Base-by-base conservation (phyloP, 768 basidiomycete species). In the Leccinum truebloodii region DNA sequence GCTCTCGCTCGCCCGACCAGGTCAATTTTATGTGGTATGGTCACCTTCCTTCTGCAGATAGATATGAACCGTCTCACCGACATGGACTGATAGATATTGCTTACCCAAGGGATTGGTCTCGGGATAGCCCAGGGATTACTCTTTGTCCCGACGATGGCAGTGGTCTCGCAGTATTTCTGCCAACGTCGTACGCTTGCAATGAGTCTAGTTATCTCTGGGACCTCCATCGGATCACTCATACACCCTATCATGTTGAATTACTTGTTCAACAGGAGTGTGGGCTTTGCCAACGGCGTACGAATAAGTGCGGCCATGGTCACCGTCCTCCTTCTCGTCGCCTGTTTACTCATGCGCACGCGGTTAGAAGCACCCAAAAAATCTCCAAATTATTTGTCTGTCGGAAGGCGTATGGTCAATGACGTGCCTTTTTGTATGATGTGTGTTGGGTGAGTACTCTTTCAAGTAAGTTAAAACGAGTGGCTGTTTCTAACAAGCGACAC, bases 61-160 rank as follows among this genome's bases (percentile, higher is more conserved):
- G 9, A 5, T 24, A 13, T 22, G 6, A 30, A 9, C 41, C n/a
- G 18, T 37, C n/a, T 22, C 37, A 18, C 54, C 12, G 18, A 41
- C 24, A 6, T 52, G 13, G 8, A 41, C 26, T n/a, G 14, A 28
- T 52, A 81, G 79, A 72, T 85, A 10, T 80, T 85, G 64, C 71
- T 84, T 12, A 67, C 76, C 0, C 80, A 83, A 69, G 84, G 83
- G 0, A 44, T 84, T 6, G 77, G 76, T 0, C 64, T 76, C 16
- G 82, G 83, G 3, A 67, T 84, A 2, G 79, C 79, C 2, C 66
- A 73, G 14, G 84, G 84, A 8, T 51, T 84, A 35, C 64, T 77
- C 9, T 83, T 78, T 63, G 69, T 82, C 28, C 82, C 86, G 0
- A 70, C 75, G 6, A 59, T 81, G 4, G 77, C 77, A 14, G 71